Base-by-base conservation (phyloP, 768 basidiomycete species). In the Trametes cubensis region DNA sequence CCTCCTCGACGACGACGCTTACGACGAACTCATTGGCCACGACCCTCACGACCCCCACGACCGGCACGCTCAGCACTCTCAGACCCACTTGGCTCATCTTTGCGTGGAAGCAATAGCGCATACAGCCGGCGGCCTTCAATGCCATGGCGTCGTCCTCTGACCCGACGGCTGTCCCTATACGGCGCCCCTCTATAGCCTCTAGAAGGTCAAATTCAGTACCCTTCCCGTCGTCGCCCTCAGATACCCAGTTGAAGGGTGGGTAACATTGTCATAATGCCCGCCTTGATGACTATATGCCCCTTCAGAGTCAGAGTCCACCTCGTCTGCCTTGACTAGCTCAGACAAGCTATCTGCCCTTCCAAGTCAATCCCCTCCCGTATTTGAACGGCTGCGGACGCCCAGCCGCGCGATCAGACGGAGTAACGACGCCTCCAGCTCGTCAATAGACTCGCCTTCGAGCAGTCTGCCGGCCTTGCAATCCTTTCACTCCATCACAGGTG, bases 331-430 rank as follows among this genome's bases (percentile, higher is more conserved):
- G 20, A 76, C 79, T 1, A 77, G 74, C 53, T 80, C 81, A 4
- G 84, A 85, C 50, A 81, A 78, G 57, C 75, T 83, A 25, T 70
- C 77, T 30, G 73, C 76, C 26, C 69, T 79, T 25, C 77, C 78
- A 0, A 73, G 72, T 23, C 74, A 70, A n/a, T 69, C 70, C 11
- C 69, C 76, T 8, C 73, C 80, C 8, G 66, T 74, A n/a, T 60
- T 70, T 17, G 68, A 69, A 8, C 74, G 75, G 2, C 54, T 69
- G 56, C 73, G 71, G 67, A 65, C 70, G 58, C 71, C 67, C 51
- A 73, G 76, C 58, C 80, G 77, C 38, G 64, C 66, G 8, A 58
- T 65, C 26, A 64, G 56, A 3, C 68, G 69, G 26, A 80, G 77
- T 46, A 67, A 82, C 6, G 82, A 83, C 23, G 72, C 73, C 0